Base-by-base conservation (phyloP, 352 stramenopile species). In the Halophytophthora batemanensis region DNA sequence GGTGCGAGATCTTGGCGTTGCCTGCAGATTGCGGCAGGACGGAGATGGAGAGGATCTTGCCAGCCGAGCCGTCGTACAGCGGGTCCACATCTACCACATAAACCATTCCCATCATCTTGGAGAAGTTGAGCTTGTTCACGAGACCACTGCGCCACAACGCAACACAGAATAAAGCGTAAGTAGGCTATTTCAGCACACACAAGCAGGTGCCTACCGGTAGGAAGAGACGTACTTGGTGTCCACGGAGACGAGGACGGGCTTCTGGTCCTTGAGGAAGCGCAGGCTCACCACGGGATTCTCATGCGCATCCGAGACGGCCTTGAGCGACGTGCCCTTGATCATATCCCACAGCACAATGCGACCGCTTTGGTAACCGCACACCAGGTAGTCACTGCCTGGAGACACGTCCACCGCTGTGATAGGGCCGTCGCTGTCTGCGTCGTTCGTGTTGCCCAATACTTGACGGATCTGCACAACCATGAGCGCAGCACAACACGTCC, bases 311-410 rank as follows among this genome's bases (percentile, higher is more conserved):
- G 77, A 79, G 2, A 98, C 82, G 12, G 73, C 83, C 59, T 97
- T 97, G 2, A 98, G 70, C 7, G 89, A 79, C 25, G 77, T 87
- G 29, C 94, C 95, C 52, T 96, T 95, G 44, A 98, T 97, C 64
- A 97, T 94, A 75, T 99, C 96, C 96, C 96, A 99, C 1, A 99
- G 62, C 41, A 98, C 89, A 45, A 99, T 87, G 8, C 77, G 77
- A 25, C 96, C 96, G 41, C 84, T 94, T 38, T 93, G 86, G 61
- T 97, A 98, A 10, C 96, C 96, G 40, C 90, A 96, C 19, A 96
- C 73, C 5, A 98, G 65, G 56, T 91, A 92, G 62, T 98, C 91
- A 44, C 89, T 77, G 66, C 88, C 66, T 44, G 81, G 75, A 12
- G 84, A 93, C 62, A 95, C 77, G 53, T 96, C 88, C 17, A 97